Evolutionary conservation across 202 grass and related monocot genomes (phyloP).

Genomic region (Dendrocalamus latiflorus): DNA sequence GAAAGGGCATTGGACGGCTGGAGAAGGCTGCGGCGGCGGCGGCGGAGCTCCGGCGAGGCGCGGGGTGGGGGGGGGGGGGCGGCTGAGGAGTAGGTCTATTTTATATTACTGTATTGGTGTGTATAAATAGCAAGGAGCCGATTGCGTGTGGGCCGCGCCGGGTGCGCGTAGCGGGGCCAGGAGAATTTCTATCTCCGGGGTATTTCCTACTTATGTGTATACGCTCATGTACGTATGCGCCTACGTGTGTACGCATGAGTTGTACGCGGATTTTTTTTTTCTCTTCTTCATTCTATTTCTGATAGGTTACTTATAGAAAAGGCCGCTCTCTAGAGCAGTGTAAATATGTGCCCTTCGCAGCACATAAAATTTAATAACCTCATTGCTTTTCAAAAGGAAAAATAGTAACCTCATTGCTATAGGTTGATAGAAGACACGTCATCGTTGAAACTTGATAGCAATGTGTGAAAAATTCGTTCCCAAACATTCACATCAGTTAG

Average conservation of each 20-base stretch:
- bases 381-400: background rate
- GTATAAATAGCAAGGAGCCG: constrained; percentile 21
- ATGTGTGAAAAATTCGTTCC: background rate
- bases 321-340: background rate
- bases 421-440: background rate
- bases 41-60: constrained; percentile 43
- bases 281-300: background rate
- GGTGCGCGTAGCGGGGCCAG: constrained; percentile 31
- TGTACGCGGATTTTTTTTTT: background rate
- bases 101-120: constrained; percentile 20
- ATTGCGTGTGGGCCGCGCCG: constrained; percentile 35
- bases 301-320: background rate
- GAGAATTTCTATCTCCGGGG: background rate
- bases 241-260: background rate
- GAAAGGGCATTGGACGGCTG: background rate
- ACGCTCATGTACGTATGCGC: background rate
- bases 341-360: background rate
- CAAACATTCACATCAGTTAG: too few relatives aligned
- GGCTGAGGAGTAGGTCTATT: constrained; percentile 14
- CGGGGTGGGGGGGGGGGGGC: background rate
- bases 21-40: background rate
- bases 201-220: background rate
- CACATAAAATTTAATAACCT: background rate
- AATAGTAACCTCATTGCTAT: too few relatives aligned
- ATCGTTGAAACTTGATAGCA: background rate